Base-by-base conservation (phyloP, 192 early-diverging fungal species). In the Coemansia sp. region DNA sequence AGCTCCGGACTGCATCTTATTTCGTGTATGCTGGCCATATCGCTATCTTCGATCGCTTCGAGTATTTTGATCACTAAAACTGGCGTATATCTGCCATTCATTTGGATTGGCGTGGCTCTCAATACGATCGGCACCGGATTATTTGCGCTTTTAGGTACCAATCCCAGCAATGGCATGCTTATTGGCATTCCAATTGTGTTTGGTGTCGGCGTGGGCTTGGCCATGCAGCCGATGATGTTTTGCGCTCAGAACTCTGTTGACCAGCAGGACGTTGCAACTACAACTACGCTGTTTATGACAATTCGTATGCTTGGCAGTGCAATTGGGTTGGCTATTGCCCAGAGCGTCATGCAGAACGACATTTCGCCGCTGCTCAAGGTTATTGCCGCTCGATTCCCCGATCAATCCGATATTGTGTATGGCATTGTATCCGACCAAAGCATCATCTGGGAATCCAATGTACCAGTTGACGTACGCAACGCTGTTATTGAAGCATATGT, bases 121-220 rank as follows among this genome's bases (percentile, higher is more conserved):
- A 59, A 83, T 8, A 81, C 81, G 1, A 58, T 85, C 28, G 92
- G 91, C 19, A 52, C 74, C 15, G 84, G 75, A 7, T 75, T 95
- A 22, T 60, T 88, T 14, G 66, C 78, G 3, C 81, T 84, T 1
- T 62, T 90, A 20, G 53, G 71, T 34, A 78, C 69, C n/a, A 61
- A 72, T n/a, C 69, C 84, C 11, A 74, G 47, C 23, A 64, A 58
- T 2, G 87, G 79, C n/a, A 60, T 80, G 70, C 73, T 82, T 37
- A 84, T 88, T 63, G 82, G 87, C n/a, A 90, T 81, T 58, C 63
- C 90, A 48, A 55, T 93, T n/a, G 69, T 91, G 42, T 38, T 80
- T 46, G 91, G 92, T 22, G 19, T 84, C 9, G 95, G 95, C 7
- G 56, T 87, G 20, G 93, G 95, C 22, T 62, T 83, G 20, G 68